Conservation (phyloP, 805 yeast genomes). For the Cyberlindnera galapagoensis region DNA sequence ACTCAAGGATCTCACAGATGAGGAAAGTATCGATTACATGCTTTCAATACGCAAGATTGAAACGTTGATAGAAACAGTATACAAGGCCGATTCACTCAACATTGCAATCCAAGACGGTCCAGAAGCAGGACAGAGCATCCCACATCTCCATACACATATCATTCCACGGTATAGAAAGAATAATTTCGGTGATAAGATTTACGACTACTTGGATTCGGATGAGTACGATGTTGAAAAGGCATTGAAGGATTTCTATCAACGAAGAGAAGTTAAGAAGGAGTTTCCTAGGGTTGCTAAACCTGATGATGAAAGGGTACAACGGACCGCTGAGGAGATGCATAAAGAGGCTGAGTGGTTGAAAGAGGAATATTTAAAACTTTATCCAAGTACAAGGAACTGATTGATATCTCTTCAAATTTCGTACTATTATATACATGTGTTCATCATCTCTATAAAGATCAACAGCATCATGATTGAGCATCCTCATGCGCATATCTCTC, state of each 20-base stretch:
- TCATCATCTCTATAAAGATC: no score
- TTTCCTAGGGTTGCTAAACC: conserved; percentile 28
- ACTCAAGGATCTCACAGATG: conserved; percentile 61
- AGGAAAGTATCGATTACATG: conserved; percentile 76
- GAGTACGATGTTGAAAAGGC: conserved; percentile 41
- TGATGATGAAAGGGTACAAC: conserved; percentile 49
- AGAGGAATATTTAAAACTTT: no score
- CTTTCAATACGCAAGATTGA: conserved; percentile 66
- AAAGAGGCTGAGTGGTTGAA: conserved; percentile 57
- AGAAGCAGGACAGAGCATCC: conserved; percentile 93
- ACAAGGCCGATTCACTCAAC: conserved; percentile 78
- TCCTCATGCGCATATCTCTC: conserved; percentile 25
- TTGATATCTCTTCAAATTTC: no score
- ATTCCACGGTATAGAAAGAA: conserved; percentile 68
- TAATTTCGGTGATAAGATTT: conserved; percentile 69
- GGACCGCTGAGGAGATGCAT: conserved; percentile 62
- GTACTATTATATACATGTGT: no score
- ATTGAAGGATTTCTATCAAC: conserved; percentile 25
- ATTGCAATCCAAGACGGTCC: conserved; percentile 96
- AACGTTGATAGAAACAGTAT: conserved; percentile 55
- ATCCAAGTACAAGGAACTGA: no score
- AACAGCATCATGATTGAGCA: no score
- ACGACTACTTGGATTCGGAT: conserved; percentile 48
- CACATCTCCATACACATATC: conserved; percentile 90
- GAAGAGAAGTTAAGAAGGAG: conserved; percentile 23